Percentiles rank a stretch among this genome's conserved stretches.
phyloP scores from a whole-genome alignment of 352 stramenopile species.

The Hyaloperonospora arabidopsidis region DNA sequence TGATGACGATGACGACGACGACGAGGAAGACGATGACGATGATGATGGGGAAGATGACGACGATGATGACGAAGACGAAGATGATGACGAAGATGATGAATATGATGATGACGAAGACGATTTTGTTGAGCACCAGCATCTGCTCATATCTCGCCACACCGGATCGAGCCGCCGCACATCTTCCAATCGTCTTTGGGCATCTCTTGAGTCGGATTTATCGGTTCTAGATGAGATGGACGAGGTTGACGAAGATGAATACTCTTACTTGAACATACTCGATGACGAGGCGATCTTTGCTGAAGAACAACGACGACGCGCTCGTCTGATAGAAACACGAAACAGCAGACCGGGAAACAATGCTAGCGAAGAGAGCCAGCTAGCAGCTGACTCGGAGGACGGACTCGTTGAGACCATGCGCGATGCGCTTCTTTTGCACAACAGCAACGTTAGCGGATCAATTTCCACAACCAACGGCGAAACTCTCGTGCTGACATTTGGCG shows the following conservation, averaged over 20 bases:
- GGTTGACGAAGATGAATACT: constrained; percentile 80
- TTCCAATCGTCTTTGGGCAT: constrained; percentile 52
- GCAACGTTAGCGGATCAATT: constrained; percentile 4
- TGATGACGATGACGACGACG: constrained; percentile 37
- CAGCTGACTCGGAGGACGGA: constrained; percentile 24
- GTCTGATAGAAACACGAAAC: constrained; percentile 22
- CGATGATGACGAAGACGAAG: constrained; percentile 55
- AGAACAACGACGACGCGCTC: constrained; percentile 42
- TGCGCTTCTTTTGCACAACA: constrained; percentile 26
- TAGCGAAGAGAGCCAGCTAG: constrained; percentile 11
- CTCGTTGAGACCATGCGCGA: constrained; percentile 37
- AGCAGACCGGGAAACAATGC: constrained; percentile 8
- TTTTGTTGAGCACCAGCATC: constrained; percentile 47
- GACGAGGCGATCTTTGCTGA: constrained; percentile 53
- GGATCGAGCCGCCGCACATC: constrained; percentile 27
- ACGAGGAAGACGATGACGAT: constrained; percentile 61
- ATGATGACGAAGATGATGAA: constrained; percentile 58
- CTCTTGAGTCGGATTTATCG: constrained; percentile 61
- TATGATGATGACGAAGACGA: constrained; percentile 51
- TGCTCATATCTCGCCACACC: constrained; percentile 43
- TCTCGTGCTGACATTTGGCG: constrained; percentile 35
- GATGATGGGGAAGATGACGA: constrained; percentile 53
- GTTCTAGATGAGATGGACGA: constrained; percentile 71
- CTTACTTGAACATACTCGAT: constrained; percentile 65
- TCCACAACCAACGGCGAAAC: constrained; percentile 26